A percentile compares a stretch with the other conserved stretches of the same genome.
These are phyloP conservation scores for Ceratocystis destructans DNA, from an alignment of 2,329 filamentous ascomycete genomes.

Conservation along the genomic window DNA sequence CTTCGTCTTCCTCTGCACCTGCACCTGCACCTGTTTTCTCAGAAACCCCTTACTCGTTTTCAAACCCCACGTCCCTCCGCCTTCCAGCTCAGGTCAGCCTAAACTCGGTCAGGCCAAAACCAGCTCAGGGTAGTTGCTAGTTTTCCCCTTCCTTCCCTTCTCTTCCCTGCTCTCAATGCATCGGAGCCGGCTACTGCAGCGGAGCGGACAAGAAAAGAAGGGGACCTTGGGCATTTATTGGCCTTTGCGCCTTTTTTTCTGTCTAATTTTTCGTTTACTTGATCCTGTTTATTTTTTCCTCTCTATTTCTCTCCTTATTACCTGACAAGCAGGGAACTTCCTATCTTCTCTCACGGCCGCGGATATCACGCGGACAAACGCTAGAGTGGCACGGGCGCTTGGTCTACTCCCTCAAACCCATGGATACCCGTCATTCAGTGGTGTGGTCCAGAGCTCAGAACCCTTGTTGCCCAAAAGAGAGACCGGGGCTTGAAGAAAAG, in stretches of 20 bases:
- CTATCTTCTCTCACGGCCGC: background rate
- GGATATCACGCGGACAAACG: conserved; percentile 6
- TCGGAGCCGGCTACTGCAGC: background rate
- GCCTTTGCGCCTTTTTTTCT: background rate
- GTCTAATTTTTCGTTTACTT: background rate
- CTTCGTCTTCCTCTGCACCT: background rate
- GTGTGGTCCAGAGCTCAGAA: background rate
- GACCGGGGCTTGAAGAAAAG: conserved; percentile 4
- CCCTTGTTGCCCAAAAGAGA: background rate
- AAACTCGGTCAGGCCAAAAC: background rate
- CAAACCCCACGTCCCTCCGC: background rate
- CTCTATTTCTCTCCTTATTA: background rate
- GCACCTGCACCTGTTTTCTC: background rate
- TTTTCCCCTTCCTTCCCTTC: background rate
- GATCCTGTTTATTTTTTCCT: background rate
- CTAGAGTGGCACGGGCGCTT: conserved; percentile 5
- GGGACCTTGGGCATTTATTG: background rate
- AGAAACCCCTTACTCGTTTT: background rate
- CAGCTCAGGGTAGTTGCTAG: conserved; percentile 1
- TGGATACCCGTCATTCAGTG: background rate
- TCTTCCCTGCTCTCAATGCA: background rate
- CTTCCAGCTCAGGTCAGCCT: conserved; percentile 1
- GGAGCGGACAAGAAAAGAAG: background rate
- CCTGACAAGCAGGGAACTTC: background rate
- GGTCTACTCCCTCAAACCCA: background rate